Base-by-base conservation (phyloP, 2,329 filamentous ascomycete genomes). In the Fusarium annulatum region DNA sequence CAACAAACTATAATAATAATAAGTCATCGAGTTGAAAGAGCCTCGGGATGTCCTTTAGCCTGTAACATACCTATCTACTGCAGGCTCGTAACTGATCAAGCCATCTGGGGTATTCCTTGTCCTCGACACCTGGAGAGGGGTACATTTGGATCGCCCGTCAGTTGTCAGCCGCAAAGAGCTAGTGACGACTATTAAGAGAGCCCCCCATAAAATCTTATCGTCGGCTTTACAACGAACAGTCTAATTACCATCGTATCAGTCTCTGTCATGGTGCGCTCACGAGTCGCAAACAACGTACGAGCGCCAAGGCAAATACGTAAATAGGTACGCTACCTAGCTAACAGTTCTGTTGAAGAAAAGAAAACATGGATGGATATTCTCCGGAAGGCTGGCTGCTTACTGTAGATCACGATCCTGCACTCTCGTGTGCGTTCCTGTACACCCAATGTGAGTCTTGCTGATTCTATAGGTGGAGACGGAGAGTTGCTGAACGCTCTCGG, bases 111-210 rank as follows among this genome's bases (percentile, higher is more conserved):
- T 36, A 39, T 21, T 43, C 43, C 28, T 41, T 46, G 34, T 59
- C 30, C 28, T 52, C 11, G 21, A 19, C 56, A 21, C 21, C 39
- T 19, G 39, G 30, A 61, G 38, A 65, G 65, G 61, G 57, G 58
- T 59, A 57, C 28, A 61, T 70, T 71, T 61, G 41, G 66, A 73
- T 73, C 69, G 39, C 52, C 71, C 30, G 33, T 67, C 57, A 61
- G 42, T 71, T 71, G 41, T 73, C 61, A 74, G 71, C 67, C 71
- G 67, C 71, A 73, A 61, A 56, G 42, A 67, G 33, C 48, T 45
- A 71, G 49, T 30, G 12, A 34, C 21, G 33, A 14, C 42, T 42
- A 53, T 52, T 12, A 39, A 34, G 28, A 33, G 21, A 39, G 16
- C 38, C 33, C 36, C 51, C 59, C 41, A 41, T 66, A 48, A 38